Conservation (phyloP, 2,329 filamentous ascomycete species). For the Tolypocladium amazonense region DNA sequence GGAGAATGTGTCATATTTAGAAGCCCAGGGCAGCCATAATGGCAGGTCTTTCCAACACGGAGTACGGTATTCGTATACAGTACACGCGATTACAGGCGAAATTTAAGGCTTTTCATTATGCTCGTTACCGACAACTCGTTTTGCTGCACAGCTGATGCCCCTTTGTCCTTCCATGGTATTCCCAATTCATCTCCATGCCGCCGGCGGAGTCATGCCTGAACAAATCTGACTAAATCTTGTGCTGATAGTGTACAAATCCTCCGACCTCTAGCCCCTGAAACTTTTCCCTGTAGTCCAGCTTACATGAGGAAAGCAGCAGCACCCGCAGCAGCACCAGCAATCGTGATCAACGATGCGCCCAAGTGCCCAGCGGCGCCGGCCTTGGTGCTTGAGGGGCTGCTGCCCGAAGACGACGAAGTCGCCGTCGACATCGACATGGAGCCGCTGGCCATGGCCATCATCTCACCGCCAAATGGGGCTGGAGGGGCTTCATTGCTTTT, state of each 20-base stretch:
- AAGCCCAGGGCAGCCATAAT: background rate
- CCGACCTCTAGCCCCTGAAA: background rate
- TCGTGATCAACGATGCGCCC: background rate
- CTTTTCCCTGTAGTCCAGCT: background rate
- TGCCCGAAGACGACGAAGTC: background rate
- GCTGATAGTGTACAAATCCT: background rate
- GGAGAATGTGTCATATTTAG: background rate
- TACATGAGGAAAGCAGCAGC: conserved; percentile 1
- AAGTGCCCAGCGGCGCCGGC: background rate
- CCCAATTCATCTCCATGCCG: background rate
- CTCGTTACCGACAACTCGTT: background rate
- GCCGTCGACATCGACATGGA: background rate
- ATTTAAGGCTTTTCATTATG: background rate
- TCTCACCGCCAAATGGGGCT: conserved; percentile 6
- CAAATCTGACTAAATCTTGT: background rate
- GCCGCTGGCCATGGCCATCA: background rate
- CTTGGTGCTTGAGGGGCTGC: background rate
- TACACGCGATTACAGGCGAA: background rate
- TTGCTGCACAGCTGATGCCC: background rate
- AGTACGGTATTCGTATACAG: too few species aligned
- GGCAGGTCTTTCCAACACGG: too few species aligned
- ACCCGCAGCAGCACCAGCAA: background rate
- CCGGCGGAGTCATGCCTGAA: background rate
- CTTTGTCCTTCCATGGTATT: background rate
- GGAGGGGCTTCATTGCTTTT: conserved; percentile 5